phyloP scores from a whole-genome alignment of 345 rosid species.

The Bruguiera gymnorhiza region DNA sequence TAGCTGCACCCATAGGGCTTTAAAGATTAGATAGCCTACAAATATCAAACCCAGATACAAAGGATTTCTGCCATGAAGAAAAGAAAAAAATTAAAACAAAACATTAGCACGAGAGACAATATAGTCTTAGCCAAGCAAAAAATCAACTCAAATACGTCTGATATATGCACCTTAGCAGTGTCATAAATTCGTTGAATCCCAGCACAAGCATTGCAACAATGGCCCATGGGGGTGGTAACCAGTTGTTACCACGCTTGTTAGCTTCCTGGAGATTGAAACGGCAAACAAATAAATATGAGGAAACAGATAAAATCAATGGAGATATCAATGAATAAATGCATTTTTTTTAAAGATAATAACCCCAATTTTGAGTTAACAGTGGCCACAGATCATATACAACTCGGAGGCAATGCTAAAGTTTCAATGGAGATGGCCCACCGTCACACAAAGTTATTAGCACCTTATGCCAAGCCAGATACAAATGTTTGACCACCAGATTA shows the following conservation, averaged over 20 bases:
- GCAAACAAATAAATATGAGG: background rate
- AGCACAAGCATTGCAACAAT: conserved; percentile 73
- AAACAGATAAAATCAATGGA: background rate
- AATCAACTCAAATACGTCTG: conserved; percentile 10
- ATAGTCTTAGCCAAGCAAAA: conserved; percentile 4
- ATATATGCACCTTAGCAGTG: conserved; percentile 70
- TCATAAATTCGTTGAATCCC: conserved; percentile 98
- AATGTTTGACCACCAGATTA: no score
- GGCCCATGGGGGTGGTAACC: conserved; percentile 99
- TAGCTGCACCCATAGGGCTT: conserved; percentile 96
- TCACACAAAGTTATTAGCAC: no score
- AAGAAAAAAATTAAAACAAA: conserved; percentile 6
- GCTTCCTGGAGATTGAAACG: conserved; percentile 74
- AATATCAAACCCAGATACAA: conserved; percentile 68
- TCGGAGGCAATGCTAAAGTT: no score
- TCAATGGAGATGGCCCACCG: no score
- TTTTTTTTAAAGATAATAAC: background rate
- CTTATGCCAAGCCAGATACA: no score
- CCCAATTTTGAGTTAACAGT: no score
- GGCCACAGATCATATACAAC: no score
- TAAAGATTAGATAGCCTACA: conserved; percentile 59
- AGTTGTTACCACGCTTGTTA: conserved; percentile 83
- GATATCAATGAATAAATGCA: background rate
- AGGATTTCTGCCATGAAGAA: conserved; percentile 72
- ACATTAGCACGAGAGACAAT: conserved; percentile 12